A percentile compares a stretch with the other conserved stretches of the same genome.
These are phyloP conservation scores for Exsudoporus floridanus DNA, from an alignment of 1,284 basidiomycete genomes.

Conservation along the genomic window DNA sequence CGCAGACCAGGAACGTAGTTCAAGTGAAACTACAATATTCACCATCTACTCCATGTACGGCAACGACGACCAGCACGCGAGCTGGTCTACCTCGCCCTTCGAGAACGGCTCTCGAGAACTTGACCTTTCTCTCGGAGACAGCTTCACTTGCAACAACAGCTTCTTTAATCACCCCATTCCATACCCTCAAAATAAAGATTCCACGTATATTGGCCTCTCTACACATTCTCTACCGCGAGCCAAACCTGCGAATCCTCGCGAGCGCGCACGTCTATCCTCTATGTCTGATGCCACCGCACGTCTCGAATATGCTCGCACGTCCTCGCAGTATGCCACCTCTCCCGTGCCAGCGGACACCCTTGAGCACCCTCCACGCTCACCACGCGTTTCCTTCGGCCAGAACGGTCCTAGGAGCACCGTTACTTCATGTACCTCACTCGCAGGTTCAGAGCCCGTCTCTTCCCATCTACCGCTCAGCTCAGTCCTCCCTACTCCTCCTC, in stretches of 20 bases:
- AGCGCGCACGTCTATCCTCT: constrained; percentile 8
- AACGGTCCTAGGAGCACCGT: constrained; percentile 25
- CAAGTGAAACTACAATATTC: constrained; percentile 64
- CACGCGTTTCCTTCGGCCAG: constrained; percentile 24
- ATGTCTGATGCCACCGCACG: constrained; percentile 13
- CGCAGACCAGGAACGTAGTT: constrained; percentile 39
- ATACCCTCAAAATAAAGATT: constrained; percentile 12
- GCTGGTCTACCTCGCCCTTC: constrained; percentile 42
- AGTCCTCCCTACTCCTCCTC: constrained; percentile 32
- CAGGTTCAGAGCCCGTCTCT: constrained; percentile 19
- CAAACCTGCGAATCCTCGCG: constrained; percentile 21
- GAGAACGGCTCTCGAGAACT: constrained; percentile 32
- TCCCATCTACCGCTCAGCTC: constrained; percentile 20
- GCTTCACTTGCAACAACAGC: constrained; percentile 27
- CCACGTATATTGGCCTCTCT: constrained; percentile 17
- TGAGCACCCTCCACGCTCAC: constrained; percentile 28
- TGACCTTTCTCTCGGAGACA: constrained; percentile 35
- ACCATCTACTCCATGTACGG: constrained; percentile 82
- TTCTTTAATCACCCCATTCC: constrained; percentile 25
- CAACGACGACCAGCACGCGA: constrained; percentile 43
- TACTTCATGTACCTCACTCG: constrained; percentile 31
- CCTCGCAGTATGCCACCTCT: constrained; percentile 6
- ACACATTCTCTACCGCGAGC: constrained; percentile 8
- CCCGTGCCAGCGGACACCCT: constrained; percentile 17
- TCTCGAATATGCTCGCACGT: constrained; percentile 8